These are phyloP conservation scores for Rhodotorula mucilaginosa DNA, from an alignment of 1,284 basidiomycete species.

Conservation along the genomic window DNA sequence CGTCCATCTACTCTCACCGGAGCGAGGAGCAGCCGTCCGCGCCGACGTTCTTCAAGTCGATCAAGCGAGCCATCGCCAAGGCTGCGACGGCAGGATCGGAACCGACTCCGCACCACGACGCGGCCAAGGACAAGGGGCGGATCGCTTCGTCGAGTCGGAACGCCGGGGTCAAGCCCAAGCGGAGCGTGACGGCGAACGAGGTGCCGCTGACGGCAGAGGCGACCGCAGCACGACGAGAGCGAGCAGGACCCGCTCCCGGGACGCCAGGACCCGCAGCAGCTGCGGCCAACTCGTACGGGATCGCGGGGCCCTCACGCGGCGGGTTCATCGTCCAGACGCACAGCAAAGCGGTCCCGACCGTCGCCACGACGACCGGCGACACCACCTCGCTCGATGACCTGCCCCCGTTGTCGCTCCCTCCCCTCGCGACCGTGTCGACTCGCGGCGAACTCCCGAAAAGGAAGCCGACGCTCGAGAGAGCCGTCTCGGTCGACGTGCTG, in stretches of 20 bases:
- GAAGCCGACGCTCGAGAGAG: constrained; percentile 6
- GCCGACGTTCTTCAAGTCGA: constrained; percentile 16
- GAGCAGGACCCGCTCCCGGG: neutral
- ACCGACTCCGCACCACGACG: constrained; percentile 15
- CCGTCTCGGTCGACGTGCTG: constrained; percentile 20
- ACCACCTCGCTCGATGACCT: constrained; percentile 19
- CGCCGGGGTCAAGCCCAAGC: constrained; percentile 34
- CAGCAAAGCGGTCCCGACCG: constrained; percentile 32
- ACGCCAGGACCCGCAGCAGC: neutral
- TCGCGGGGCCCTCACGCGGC: constrained; percentile 33
- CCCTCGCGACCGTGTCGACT: neutral
- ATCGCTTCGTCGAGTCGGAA: constrained; percentile 32
- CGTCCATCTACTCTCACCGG: constrained; percentile 1
- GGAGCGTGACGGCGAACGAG: constrained; percentile 20
- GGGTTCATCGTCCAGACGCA: constrained; percentile 37
- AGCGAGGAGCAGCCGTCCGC: constrained; percentile 12
- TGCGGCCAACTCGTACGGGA: neutral
- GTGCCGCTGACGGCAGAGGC: constrained; percentile 10
- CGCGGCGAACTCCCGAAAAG: neutral
- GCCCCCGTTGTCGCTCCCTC: constrained; percentile 4
- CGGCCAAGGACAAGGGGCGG: constrained; percentile 6
- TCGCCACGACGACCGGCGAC: constrained; percentile 30
- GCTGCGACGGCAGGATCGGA: constrained; percentile 16
- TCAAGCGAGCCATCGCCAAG: constrained; percentile 25
- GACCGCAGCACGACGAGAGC: neutral